Conservation (phyloP, 2,329 filamentous ascomycete species). For the Neobulgaria alba region DNA sequence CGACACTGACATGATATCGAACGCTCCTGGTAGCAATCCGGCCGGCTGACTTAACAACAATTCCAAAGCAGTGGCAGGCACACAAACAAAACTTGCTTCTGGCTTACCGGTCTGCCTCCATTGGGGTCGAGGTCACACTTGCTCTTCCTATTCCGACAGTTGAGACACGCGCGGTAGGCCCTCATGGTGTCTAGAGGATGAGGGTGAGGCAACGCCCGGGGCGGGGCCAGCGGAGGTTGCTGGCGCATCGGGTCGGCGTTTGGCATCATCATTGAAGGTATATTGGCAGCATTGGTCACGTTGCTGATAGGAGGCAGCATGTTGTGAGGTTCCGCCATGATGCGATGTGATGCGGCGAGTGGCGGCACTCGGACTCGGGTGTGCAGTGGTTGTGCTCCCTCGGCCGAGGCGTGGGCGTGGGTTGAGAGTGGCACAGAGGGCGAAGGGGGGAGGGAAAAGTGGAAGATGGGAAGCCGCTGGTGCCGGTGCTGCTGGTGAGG, state of each 20-base stretch:
- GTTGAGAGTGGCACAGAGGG: no score
- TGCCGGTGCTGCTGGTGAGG: no score
- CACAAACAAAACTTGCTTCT: no score
- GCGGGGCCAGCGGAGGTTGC: neutral
- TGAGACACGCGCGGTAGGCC: constrained; percentile 28
- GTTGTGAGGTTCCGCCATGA: neutral
- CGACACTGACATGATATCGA: no score
- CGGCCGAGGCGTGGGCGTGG: no score
- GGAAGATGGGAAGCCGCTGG: no score
- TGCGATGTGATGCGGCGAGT: neutral
- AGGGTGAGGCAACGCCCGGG: constrained; percentile 4
- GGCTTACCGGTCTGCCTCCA: constrained; percentile 25
- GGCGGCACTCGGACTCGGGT: neutral
- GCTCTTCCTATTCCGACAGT: constrained; percentile 27
- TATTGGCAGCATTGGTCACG: neutral
- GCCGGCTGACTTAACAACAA: no score
- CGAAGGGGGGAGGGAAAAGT: no score
- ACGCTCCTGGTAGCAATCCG: no score
- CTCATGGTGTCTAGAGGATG: constrained; percentile 25
- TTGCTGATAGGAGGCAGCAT: neutral
- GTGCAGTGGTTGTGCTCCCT: no score
- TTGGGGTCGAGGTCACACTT: constrained; percentile 28
- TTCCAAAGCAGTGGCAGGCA: no score
- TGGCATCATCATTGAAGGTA: neutral
- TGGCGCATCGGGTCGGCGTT: neutral